Conservation (phyloP, 1,139 yeast species). For the Debaryomyces sp. region DNA sequence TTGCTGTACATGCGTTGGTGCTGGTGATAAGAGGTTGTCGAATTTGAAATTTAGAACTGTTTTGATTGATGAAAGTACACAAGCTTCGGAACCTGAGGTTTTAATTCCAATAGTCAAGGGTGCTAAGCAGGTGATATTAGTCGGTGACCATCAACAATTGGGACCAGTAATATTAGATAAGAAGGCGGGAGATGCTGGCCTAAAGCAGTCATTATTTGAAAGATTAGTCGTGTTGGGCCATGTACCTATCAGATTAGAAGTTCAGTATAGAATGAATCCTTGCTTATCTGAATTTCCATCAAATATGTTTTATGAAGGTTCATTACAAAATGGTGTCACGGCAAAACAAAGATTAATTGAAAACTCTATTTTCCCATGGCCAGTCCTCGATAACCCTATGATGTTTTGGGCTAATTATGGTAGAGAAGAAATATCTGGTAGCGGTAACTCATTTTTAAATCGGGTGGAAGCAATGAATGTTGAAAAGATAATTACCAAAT, state of each 20-base stretch:
- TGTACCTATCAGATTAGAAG: slow-evolving; percentile 82
- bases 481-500: slow-evolving; percentile 73
- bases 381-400: slow-evolving; percentile 80
- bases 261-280: slow-evolving; percentile 96
- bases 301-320: slow-evolving; percentile 92
- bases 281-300: slow-evolving; percentile 84
- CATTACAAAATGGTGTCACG: slow-evolving; percentile 88
- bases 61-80: slow-evolving; percentile 89
- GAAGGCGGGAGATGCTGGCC: slow-evolving; percentile 83
- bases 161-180: slow-evolving; percentile 88
- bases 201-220: slow-evolving; percentile 83
- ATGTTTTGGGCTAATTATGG: slow-evolving; percentile 95
- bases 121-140: slow-evolving; percentile 84
- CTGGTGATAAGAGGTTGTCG: slow-evolving; percentile 71
- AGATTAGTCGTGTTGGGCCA: slow-evolving; percentile 81
- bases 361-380: slow-evolving; percentile 83
- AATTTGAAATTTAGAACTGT: slow-evolving; percentile 68
- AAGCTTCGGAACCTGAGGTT: slow-evolving; percentile 91
- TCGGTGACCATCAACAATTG: slow-evolving; percentile 94
- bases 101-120: slow-evolving; percentile 88
- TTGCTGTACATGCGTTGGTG: slow-evolving; percentile 92
- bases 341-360: slow-evolving; percentile 64
- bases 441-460: slow-evolving; percentile 85
- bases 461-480: slow-evolving; percentile 91
- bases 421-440: slow-evolving; percentile 80